phyloP scores from a whole-genome alignment of 345 rosid species.

The Hibiscus tridactylites region DNA sequence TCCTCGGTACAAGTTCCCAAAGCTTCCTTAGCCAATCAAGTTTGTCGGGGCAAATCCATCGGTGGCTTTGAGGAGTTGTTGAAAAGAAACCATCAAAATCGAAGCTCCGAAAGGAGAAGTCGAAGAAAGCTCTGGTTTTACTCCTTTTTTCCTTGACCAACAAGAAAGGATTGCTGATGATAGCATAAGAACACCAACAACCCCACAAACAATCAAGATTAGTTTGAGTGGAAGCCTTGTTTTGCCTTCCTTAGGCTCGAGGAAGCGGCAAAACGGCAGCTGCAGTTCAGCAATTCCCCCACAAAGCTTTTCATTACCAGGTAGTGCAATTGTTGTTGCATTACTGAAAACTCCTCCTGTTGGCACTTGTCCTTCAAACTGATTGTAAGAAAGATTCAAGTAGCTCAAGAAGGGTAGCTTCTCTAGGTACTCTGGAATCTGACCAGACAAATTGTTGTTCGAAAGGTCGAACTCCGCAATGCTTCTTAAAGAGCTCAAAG shows the following conservation, averaged over 20 bases:
- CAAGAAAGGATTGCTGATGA: background rate
- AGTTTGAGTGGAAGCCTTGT: background rate
- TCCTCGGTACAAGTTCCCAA: conserved; percentile 9
- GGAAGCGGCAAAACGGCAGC: background rate
- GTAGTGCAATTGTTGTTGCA: background rate
- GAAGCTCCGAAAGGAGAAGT: background rate
- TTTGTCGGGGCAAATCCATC: conserved; percentile 19
- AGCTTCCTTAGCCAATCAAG: conserved; percentile 22
- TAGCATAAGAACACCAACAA: background rate
- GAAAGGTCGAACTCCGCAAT: background rate
- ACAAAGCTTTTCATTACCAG: background rate
- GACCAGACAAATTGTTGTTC: background rate
- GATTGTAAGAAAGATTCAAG: conserved; percentile 1
- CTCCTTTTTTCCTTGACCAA: background rate
- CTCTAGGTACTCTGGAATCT: background rate
- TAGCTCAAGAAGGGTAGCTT: background rate
- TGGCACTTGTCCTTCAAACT: conserved; percentile 1
- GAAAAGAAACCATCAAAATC: conserved; percentile 13
- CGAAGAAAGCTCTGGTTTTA: background rate
- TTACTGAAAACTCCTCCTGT: background rate
- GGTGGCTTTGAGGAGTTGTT: conserved; percentile 17
- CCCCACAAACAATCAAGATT: conserved; percentile 1
- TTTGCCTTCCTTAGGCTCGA: background rate
- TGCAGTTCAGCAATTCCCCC: conserved; percentile 1
- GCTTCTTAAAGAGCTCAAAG: background rate